Base-by-base conservation (phyloP, 2,329 filamentous ascomycete species). In the Talaromyces sp. region DNA sequence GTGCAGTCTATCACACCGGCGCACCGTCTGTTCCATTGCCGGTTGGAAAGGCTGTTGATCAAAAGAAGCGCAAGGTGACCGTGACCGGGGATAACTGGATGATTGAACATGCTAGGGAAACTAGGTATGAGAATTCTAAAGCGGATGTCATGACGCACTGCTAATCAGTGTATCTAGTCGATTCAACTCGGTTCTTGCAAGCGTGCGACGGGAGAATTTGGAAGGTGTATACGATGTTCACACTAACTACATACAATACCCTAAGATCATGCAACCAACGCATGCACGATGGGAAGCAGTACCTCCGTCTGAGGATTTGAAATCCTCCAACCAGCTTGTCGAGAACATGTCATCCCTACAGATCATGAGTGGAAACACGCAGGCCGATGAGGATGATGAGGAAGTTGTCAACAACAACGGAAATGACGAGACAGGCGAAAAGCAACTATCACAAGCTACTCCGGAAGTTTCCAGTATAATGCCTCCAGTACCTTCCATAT, bases 81-180 rank as follows among this genome's bases (percentile, higher is more conserved):
- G 90, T 98, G 66, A 98, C 93, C 62, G 92, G 96, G 71, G 88
- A 90, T 65, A 99, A 98, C 76, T 99, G 95, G 95, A 95, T 96
- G 86, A 83, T 95, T 65, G 93, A 98, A 80, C 95, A 99, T 79
- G 93, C 93, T 31, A 88, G 91, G 60, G 92, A 94, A 76, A 92
- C 94, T 64, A 94, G 91, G 93, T 96, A 84, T 72, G 84, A 38
- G 8, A 80, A 10, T 49, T 22, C 19, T 7, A 27, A 51, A 25
- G 3, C 11, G 36, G 5, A 31, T 51, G 13, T 7, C 5, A 31
- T 36, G 2, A 58, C 8, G 22, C 6, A 36, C 10, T 65, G 22
- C 63, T 65, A 40, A 68, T n/a, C 60, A 67, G 58, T 22, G 61
- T 61, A 10, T 36, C 15, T 69, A 97, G 94, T 75, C 88, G 88